Percentiles rank a stretch among this genome's conserved stretches.
These are phyloP conservation scores for Pseudogymnoascus sp. DNA, from an alignment of 2,329 filamentous ascomycete genomes.

Conservation along the genomic window DNA sequence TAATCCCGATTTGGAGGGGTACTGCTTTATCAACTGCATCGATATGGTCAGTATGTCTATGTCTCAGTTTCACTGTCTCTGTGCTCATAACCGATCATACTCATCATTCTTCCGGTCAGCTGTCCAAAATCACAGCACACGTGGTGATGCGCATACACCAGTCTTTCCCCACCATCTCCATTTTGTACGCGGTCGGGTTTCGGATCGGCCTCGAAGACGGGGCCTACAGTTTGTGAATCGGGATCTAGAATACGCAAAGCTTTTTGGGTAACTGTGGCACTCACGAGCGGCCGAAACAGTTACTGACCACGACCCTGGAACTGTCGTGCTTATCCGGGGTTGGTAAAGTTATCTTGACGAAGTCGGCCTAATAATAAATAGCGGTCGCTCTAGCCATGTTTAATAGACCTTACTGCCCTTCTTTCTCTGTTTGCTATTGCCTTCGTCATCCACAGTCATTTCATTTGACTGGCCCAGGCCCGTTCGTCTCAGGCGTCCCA, in stretches of 20 bases:
- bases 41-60: background rate
- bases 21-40: background rate
- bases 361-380: background rate
- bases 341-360: background rate
- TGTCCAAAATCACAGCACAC: background rate
- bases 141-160: background rate
- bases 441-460: background rate
- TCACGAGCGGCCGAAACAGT: background rate
- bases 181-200: background rate
- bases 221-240: background rate
- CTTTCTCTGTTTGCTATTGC: constrained; percentile 11
- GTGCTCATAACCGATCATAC: background rate
- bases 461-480: constrained; percentile 13
- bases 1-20: background rate
- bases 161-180: background rate
- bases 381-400: background rate
- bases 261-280: background rate
- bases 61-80: background rate
- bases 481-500: constrained; percentile 15
- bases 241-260: background rate
- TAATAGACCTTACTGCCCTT: constrained; percentile 8
- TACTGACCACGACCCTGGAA: too few relatives aligned
- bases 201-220: background rate
- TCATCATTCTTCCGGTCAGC: background rate
- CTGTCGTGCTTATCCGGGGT: background rate